phyloP scores from a whole-genome alignment of 192 early-diverging fungal genomes.

The Entomortierella chlamydospora region DNA sequence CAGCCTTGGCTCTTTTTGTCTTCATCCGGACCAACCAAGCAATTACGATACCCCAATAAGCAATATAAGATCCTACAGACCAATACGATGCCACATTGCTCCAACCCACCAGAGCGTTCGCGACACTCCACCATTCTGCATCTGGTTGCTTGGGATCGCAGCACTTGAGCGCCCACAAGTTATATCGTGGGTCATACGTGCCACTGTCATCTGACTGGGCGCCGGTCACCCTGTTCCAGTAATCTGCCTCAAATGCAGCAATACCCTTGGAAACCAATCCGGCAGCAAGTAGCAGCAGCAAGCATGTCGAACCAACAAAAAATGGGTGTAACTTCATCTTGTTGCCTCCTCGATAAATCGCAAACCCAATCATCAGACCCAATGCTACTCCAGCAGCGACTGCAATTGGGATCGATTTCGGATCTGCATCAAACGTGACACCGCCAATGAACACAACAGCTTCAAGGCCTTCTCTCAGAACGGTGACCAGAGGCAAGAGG shows the following conservation, averaged over 20 bases:
- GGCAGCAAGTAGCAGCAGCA: slow-evolving; percentile 85
- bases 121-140: slow-evolving; percentile 73
- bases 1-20: slow-evolving; percentile 15
- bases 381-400: slow-evolving; percentile 74
- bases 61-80: slow-evolving; percentile 77
- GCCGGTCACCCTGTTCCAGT: slow-evolving; percentile 68
- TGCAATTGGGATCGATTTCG: slow-evolving; percentile 82
- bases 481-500: slow-evolving; percentile 86
- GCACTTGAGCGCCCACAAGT: slow-evolving; percentile 72
- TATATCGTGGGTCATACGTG: slow-evolving; percentile 62
- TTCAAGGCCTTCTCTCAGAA: slow-evolving; percentile 89
- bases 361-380: slow-evolving; percentile 75
- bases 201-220: slow-evolving; percentile 72
- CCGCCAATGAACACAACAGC: slow-evolving; percentile 91
- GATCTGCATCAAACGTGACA: slow-evolving; percentile 72
- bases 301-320: slow-evolving; percentile 76
- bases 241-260: slow-evolving; percentile 74
- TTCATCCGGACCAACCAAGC: slow-evolving; percentile 60
- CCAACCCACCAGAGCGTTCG: slow-evolving; percentile 84
- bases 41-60: slow-evolving; percentile 78
- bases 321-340: slow-evolving; percentile 79
- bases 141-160: slow-evolving; percentile 66
- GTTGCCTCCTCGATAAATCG: slow-evolving; percentile 79
- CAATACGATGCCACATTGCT: slow-evolving; percentile 78
- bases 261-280: slow-evolving; percentile 82